phyloP scores from a whole-genome alignment of 2,329 filamentous ascomycete genomes.

The Ceratocystis lukuohia region DNA sequence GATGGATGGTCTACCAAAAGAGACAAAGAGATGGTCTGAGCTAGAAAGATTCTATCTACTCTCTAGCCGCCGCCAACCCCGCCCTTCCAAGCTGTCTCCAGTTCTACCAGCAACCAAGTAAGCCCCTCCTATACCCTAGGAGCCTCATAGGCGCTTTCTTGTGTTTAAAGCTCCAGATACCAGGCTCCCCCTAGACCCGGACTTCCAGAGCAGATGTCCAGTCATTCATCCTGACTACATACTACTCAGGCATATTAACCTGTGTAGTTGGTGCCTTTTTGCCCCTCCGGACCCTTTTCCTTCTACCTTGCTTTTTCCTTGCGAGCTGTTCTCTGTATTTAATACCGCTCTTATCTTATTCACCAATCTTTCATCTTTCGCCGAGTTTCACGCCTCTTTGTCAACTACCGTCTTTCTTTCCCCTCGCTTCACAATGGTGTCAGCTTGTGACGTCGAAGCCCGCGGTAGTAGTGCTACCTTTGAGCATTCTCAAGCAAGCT shows the following conservation, averaged over 20 bases:
- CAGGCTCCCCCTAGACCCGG: no score
- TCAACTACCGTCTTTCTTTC: not conserved
- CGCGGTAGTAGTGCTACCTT: slow-evolving; percentile 6
- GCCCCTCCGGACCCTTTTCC: not conserved
- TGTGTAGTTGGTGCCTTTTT: not conserved
- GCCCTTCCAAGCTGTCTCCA: no score
- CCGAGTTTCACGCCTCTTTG: not conserved
- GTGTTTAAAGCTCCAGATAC: no score
- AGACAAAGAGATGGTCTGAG: not conserved
- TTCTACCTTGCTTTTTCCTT: not conserved
- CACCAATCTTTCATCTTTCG: not conserved
- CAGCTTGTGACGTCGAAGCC: slow-evolving; percentile 9
- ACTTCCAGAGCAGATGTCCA: not conserved
- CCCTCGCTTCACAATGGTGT: slow-evolving; percentile 14
- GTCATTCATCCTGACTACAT: not conserved
- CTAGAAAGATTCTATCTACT: not conserved
- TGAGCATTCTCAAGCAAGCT: not conserved
- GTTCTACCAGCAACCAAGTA: no score
- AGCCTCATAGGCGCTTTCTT: no score
- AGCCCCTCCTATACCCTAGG: no score
- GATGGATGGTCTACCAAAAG: not conserved
- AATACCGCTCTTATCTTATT: not conserved
- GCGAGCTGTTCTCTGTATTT: not conserved
- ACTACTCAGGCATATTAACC: not conserved
- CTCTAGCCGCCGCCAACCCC: not conserved